Evolutionary conservation across 345 rosid genomes (phyloP), one percentile per base, ranked within the genome.

Genomic region (Citrus reticulata): DNA sequence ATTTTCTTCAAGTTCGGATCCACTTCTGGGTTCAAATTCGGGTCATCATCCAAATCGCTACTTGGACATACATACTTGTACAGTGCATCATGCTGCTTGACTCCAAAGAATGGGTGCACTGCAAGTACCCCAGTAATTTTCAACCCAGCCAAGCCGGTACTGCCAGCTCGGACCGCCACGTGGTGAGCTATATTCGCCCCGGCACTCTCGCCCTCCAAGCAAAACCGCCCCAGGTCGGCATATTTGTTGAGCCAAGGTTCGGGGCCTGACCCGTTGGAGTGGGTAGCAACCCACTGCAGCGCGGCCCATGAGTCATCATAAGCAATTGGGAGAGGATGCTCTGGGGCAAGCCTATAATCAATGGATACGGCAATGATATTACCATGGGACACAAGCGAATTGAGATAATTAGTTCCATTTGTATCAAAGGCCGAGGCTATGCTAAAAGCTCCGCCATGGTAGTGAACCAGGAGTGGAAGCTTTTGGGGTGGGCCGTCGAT

Each of bases 231-330:
- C 4, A 78, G 58, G 70, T 85, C 86, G 3, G 77, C 84, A 19
- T 76, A 80, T 9, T 76, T 70, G 72, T 79, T 82, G 16, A 83
- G 67, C 85, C 80, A 86, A 0, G 81, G 71, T 19, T 86, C 88
- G 1, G 87, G 82, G 0, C 85, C 86, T 2, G 34, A 20, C 46
- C 84, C 81, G 0, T 40, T 64, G 1, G 78, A 61, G 35, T 80
- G 85, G 37, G 65, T 14, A 14, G 78, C 85, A 13, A 85, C 75
- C 85, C 88, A 88, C 34, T 67, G 84, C 16, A 83, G 82, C 5
- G 80, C 89, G 4, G 65, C 83, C 87, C 85, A 83, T 4, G 90
- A 84, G 73, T 89, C 87, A 1, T 89, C 81, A 14, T 82, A 89
- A 2, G 75, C 85, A 54, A 80, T 80, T 0, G 89, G 90, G 13